These are phyloP conservation scores for Asterophora parasitica DNA, from an alignment of 768 basidiomycete genomes.

Conservation along the genomic window DNA sequence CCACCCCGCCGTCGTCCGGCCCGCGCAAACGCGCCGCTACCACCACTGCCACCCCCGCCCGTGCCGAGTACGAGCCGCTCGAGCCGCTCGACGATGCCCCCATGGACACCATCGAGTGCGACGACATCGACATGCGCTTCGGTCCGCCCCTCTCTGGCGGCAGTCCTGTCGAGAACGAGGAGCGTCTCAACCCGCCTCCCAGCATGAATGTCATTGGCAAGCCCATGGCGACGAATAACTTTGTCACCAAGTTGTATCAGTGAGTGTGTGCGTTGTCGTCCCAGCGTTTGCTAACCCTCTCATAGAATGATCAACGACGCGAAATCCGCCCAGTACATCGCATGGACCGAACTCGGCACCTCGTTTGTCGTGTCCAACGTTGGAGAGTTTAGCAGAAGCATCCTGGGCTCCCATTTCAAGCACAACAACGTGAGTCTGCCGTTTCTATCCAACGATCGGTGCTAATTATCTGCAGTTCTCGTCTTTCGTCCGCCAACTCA, in stretches of 20 bases:
- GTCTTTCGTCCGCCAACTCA: slow-evolving; percentile 90
- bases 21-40: slow-evolving; percentile 69
- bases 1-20: slow-evolving; percentile 51
- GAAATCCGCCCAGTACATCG: slow-evolving; percentile 74
- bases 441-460: neutral
- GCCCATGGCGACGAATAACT: slow-evolving; percentile 71
- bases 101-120: slow-evolving; percentile 39
- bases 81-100: slow-evolving; percentile 31
- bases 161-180: slow-evolving; percentile 9
- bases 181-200: slow-evolving; percentile 21
- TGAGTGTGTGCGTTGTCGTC: slow-evolving; percentile 34
- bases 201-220: slow-evolving; percentile 62
- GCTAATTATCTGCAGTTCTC: slow-evolving; percentile 60
- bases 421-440: slow-evolving; percentile 70
- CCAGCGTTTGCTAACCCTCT: too few relatives aligned
- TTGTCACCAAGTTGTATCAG: slow-evolving; percentile 87
- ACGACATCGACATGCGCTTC: slow-evolving; percentile 39
- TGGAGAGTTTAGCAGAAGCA: slow-evolving; percentile 80
- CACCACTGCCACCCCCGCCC: slow-evolving; percentile 37
- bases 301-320: slow-evolving; percentile 82
- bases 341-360: slow-evolving; percentile 79
- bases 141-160: neutral
- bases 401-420: slow-evolving; percentile 84
- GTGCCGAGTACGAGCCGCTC: slow-evolving; percentile 28
- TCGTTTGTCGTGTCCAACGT: slow-evolving; percentile 86